These are phyloP conservation scores for Arthroderma sp. DNA, from an alignment of 2,329 filamentous ascomycete genomes.

Conservation along the genomic window DNA sequence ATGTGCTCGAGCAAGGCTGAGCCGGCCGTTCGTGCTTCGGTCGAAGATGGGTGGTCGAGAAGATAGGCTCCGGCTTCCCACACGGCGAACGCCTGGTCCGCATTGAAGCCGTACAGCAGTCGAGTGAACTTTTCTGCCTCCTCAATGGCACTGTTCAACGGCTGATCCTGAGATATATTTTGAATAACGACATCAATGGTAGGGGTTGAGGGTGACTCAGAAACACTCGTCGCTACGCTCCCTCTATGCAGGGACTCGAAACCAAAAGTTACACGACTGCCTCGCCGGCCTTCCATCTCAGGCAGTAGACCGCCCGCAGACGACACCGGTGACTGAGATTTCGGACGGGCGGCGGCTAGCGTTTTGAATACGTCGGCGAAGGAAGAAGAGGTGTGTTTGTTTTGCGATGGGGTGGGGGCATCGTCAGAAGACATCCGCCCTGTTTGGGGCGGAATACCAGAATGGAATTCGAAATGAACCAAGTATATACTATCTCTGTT, in stretches of 20 bases:
- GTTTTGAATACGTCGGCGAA: slow-evolving; percentile 33
- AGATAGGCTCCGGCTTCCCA: slow-evolving; percentile 29
- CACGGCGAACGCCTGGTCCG: slow-evolving; percentile 27
- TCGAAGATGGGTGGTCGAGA: slow-evolving; percentile 22
- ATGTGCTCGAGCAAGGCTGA: slow-evolving; percentile 25
- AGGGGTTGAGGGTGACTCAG: slow-evolving; percentile 24
- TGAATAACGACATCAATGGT: slow-evolving; percentile 27
- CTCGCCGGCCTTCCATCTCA: slow-evolving; percentile 22
- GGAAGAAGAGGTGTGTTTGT: slow-evolving; percentile 25
- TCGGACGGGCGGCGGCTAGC: slow-evolving; percentile 26
- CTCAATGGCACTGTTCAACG: slow-evolving; percentile 23
- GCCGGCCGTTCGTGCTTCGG: slow-evolving; percentile 24
- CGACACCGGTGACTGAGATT: slow-evolving; percentile 26
- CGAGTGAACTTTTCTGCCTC: slow-evolving; percentile 26
- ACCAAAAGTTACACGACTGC: slow-evolving; percentile 21
- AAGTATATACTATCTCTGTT: too few species aligned
- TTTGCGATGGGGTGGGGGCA: slow-evolving; percentile 22
- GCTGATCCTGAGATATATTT: slow-evolving; percentile 23
- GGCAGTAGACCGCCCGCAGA: slow-evolving; percentile 20
- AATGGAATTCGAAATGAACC: too few species aligned
- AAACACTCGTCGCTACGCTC: slow-evolving; percentile 21
- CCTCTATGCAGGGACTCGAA: slow-evolving; percentile 31
- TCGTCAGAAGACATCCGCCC: slow-evolving; percentile 32
- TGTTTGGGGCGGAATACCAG: slow-evolving; percentile 1
- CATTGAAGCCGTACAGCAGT: slow-evolving; percentile 22